Evolutionary conservation across 2,329 filamentous ascomycete genomes (phyloP).

Genomic region (Hypoxylon sp.): DNA sequence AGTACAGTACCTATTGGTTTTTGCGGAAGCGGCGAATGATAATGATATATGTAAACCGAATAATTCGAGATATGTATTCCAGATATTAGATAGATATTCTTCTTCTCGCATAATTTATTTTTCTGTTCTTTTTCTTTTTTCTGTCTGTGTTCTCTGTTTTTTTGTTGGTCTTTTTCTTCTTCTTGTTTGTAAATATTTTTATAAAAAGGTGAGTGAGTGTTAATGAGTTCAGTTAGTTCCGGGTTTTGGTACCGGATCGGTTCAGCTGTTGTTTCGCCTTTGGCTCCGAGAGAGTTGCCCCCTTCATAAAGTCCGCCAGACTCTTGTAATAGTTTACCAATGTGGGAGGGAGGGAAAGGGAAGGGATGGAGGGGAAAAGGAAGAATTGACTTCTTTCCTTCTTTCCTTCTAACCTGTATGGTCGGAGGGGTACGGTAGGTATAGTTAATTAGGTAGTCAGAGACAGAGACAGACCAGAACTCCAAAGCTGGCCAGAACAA

Average conservation of each 20-base stretch:
- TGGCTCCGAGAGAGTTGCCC: slow-evolving; percentile 33
- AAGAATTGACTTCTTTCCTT: slow-evolving; percentile 18
- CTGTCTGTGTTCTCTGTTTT: background rate
- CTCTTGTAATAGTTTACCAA: slow-evolving; percentile 27
- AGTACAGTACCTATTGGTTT: too few species aligned
- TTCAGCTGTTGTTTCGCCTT: slow-evolving; percentile 32
- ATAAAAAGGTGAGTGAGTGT: background rate
- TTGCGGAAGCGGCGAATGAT: slow-evolving; percentile 22
- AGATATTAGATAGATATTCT: slow-evolving; percentile 19
- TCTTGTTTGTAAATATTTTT: slow-evolving; percentile 1
- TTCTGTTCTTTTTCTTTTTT: background rate
- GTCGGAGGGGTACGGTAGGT: slow-evolving; percentile 17
- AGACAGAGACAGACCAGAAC: too few species aligned
- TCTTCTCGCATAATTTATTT: slow-evolving; percentile 9
- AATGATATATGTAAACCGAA: too few species aligned
- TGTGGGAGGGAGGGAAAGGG: slow-evolving; percentile 19
- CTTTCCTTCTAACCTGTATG: too few species aligned
- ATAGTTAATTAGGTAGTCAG: slow-evolving; percentile 21
- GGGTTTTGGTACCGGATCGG: slow-evolving; percentile 17
- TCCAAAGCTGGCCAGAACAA: slow-evolving; percentile 3
- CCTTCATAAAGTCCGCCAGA: slow-evolving; percentile 34
- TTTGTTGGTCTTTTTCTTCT: slow-evolving; percentile 5
- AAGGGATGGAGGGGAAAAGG: slow-evolving; percentile 11
- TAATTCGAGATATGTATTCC: too few species aligned
- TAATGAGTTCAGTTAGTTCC: slow-evolving; percentile 13